Base-by-base conservation (phyloP, 495 filamentous ascomycete species). In the Xylaria curta region DNA sequence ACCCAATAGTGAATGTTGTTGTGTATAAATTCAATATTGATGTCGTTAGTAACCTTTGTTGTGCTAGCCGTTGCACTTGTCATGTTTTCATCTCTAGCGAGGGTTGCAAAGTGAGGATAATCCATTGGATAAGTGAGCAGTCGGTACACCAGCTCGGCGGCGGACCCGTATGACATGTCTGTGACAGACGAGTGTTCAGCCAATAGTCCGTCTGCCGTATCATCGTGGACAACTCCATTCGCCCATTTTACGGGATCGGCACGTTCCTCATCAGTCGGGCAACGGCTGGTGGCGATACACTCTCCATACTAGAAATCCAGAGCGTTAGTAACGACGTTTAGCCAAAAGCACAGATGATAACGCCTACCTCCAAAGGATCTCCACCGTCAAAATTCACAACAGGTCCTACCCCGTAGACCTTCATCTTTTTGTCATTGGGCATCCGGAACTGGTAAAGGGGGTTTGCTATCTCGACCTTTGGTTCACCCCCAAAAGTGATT, bases 11-110 rank as follows among this genome's bases (percentile, higher is more conserved):
- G 84, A n/a, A 85, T 73, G n/a, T 75, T 76, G 40, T 82, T 79
- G 63, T 86, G 83, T 15, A 83, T 73, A 63, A 66, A 76, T 69
- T 86, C 84, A 13, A 85, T 62, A 44, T 84, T 84, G 40, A 73
- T 56, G 31, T 73, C 66, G 72, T 72, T 70, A 73, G 76, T 68
- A 36, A 73, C 75, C 21, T 68, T 70, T 2, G 17, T 42, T 53
- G 47, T 70, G 60, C 51, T 60, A 60, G 59, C 65, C 5, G 42
- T 49, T 24, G 6, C 65, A 67, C 49, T 56, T 21, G 33, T 67
- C 28, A 33, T 46, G 17, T 9, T 67, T 28, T 56, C 65, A 44
- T 67, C 65, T 56, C 65, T 67, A 8, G 65, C 65, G 10, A 67
- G 65, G n/a, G 65, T 69, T 17, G 66, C 66, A 19, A 69, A 69